A percentile compares a stretch with the other conserved stretches of the same genome.
phyloP scores from a whole-genome alignment of 1,284 basidiomycete genomes.

The Xerocomus minutiporus region DNA sequence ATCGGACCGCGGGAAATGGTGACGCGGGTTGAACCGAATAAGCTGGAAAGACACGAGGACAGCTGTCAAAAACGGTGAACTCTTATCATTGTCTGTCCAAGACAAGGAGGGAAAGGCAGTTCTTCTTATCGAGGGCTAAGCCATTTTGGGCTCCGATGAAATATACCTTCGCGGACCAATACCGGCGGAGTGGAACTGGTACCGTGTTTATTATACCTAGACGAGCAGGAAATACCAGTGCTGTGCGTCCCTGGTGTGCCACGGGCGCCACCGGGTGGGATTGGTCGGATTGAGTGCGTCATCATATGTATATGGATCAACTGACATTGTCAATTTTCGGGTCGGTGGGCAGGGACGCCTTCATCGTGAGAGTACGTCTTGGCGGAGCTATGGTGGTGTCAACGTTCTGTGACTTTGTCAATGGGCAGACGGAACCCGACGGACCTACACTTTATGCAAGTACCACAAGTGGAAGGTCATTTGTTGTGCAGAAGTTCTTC shows the following conservation, averaged over 20 bases:
- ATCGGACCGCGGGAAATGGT: constrained; percentile 4
- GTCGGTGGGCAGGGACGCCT: background rate
- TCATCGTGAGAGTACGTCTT: background rate
- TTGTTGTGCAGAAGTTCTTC: background rate
- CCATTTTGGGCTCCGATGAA: constrained; percentile 4
- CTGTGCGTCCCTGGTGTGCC: constrained; percentile 1
- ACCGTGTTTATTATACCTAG: background rate
- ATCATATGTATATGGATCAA: background rate
- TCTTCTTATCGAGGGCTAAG: background rate
- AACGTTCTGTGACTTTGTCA: constrained; percentile 4
- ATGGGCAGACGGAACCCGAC: constrained; percentile 2
- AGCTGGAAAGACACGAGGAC: constrained; percentile 9
- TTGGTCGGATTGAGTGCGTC: background rate
- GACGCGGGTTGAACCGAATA: constrained; percentile 5
- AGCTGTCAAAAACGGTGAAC: constrained; percentile 4
- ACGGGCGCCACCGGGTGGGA: background rate
- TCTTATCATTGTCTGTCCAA: constrained; percentile 9
- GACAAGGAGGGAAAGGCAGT: background rate
- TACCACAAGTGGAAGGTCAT: background rate
- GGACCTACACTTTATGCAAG: background rate
- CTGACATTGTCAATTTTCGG: background rate
- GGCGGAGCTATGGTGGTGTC: background rate
- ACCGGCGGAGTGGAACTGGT: constrained; percentile 4
- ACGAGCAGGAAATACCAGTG: background rate
- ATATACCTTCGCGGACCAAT: constrained; percentile 11